Percentiles rank a stretch among this genome's conserved stretches.
Evolutionary conservation across 371 early-diverging fungal genomes (phyloP).

Genomic region (Apophysomyces sp.): DNA sequence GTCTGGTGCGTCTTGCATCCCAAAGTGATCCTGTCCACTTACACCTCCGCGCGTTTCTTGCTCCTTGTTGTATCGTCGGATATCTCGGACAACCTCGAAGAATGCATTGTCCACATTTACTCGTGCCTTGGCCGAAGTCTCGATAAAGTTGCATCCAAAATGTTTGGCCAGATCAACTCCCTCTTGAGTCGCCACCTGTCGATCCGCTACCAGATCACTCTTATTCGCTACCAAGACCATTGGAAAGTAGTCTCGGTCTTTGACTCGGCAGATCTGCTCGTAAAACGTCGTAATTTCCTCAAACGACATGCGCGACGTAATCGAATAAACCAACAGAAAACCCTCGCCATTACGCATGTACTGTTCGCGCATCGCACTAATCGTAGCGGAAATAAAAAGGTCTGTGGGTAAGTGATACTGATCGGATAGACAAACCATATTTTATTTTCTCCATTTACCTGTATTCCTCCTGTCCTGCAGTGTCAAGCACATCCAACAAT

Average conservation of each 20-base stretch:
- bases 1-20: slow-evolving; percentile 16
- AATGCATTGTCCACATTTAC: slow-evolving; percentile 93
- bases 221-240: slow-evolving; percentile 95
- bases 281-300: slow-evolving; percentile 79
- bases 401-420: slow-evolving; percentile 14
- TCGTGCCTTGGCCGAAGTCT: slow-evolving; percentile 87
- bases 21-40: slow-evolving; percentile 8
- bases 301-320: slow-evolving; percentile 75
- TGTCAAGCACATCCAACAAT: slow-evolving; percentile 88
- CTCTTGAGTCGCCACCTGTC: slow-evolving; percentile 79
- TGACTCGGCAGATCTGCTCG: slow-evolving; percentile 79
- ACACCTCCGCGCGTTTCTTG: slow-evolving; percentile 10
- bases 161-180: slow-evolving; percentile 80
- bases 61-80: slow-evolving; percentile 75
- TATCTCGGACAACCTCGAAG: slow-evolving; percentile 83
- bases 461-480: slow-evolving; percentile 95
- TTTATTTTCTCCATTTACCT: slow-evolving; percentile 38
- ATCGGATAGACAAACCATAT: background rate
- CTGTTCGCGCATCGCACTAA: slow-evolving; percentile 73
- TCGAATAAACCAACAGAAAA: slow-evolving; percentile 55
- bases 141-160: slow-evolving; percentile 80
- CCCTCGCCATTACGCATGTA: slow-evolving; percentile 75
- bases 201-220: slow-evolving; percentile 82
- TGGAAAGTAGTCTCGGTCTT: slow-evolving; percentile 81
- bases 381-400: background rate